Percentiles rank a stretch among this genome's conserved stretches.
Evolutionary conservation across 2,329 filamentous ascomycete genomes (phyloP).

Genomic region (Hypoxylon sp.): DNA sequence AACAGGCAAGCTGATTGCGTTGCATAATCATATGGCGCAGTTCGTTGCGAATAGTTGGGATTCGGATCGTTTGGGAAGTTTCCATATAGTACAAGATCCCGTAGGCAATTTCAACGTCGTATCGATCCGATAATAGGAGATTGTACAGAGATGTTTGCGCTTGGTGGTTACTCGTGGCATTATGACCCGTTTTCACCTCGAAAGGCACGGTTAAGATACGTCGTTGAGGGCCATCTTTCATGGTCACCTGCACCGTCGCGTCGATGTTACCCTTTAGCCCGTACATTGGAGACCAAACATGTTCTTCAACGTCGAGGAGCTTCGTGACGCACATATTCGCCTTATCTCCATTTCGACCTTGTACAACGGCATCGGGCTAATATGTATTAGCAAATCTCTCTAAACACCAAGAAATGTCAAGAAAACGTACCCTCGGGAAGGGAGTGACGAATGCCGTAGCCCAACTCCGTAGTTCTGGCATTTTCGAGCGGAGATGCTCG

Average conservation of each 20-base stretch:
- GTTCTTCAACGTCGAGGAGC: conserved; percentile 95
- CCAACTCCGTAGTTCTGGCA: conserved; percentile 86
- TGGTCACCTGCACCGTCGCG: conserved; percentile 90
- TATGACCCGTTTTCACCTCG: conserved; percentile 94
- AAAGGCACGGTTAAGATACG: conserved; percentile 88
- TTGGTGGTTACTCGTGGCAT: conserved; percentile 84
- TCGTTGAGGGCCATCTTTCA: conserved; percentile 77
- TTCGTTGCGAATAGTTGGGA: conserved; percentile 88
- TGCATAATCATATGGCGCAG: conserved; percentile 97
- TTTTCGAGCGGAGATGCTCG: conserved; percentile 86
- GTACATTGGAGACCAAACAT: conserved; percentile 98
- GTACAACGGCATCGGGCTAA: conserved; percentile 78
- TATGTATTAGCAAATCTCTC: conserved; percentile 52
- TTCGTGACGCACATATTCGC: conserved; percentile 91
- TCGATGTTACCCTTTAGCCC: conserved; percentile 98
- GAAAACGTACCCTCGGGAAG: conserved; percentile 72
- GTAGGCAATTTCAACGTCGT: conserved; percentile 91
- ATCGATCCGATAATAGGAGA: conserved; percentile 90
- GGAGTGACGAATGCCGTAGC: conserved; percentile 83
- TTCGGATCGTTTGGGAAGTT: conserved; percentile 85
- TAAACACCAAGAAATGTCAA: neutral
- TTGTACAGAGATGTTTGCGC: conserved; percentile 97
- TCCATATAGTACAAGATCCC: conserved; percentile 97
- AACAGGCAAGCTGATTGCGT: conserved; percentile 89
- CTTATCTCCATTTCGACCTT: conserved; percentile 82